Conservation (phyloP, 768 basidiomycete genomes). For the Grammothele lineata region DNA sequence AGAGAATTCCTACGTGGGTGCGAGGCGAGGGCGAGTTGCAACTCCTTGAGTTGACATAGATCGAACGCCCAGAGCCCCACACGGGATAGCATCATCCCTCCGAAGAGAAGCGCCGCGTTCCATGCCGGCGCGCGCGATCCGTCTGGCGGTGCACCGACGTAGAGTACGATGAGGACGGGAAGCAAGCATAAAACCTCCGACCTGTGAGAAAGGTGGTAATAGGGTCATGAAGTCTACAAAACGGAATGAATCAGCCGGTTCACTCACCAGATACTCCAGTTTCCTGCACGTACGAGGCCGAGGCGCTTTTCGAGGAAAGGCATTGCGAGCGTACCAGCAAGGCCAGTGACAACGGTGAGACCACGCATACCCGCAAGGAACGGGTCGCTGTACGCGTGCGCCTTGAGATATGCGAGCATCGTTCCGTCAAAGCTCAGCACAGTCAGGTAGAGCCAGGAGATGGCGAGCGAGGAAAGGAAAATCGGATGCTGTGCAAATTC, state of each 20-base stretch:
- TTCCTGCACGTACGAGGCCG: conserved; percentile 43
- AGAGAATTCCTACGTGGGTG: conserved; percentile 44
- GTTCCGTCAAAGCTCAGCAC: conserved; percentile 48
- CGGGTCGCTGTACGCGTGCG: conserved; percentile 38
- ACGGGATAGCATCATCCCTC: conserved; percentile 43
- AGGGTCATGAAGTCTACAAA: neutral
- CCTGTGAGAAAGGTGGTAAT: conserved; percentile 10
- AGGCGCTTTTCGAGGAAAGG: conserved; percentile 37
- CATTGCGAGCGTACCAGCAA: conserved; percentile 42
- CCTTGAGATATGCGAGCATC: conserved; percentile 48
- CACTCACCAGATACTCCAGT: conserved; percentile 45
- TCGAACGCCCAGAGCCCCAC: conserved; percentile 53
- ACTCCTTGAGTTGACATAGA: conserved; percentile 43
- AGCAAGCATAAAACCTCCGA: conserved; percentile 40
- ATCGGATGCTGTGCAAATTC: conserved; percentile 36
- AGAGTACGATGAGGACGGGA: conserved; percentile 42
- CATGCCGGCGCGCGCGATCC: conserved; percentile 22
- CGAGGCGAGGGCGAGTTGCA: conserved; percentile 39
- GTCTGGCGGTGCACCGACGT: conserved; percentile 22
- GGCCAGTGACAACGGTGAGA: conserved; percentile 40
- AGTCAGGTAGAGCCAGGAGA: conserved; percentile 42
- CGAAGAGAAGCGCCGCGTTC: conserved; percentile 40
- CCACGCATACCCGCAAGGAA: conserved; percentile 50
- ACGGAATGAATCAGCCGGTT: no score
- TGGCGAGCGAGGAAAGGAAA: conserved; percentile 38